These are phyloP conservation scores for Albizia julibrissin DNA, from an alignment of 306 rosid genomes.

Conservation along the genomic window DNA sequence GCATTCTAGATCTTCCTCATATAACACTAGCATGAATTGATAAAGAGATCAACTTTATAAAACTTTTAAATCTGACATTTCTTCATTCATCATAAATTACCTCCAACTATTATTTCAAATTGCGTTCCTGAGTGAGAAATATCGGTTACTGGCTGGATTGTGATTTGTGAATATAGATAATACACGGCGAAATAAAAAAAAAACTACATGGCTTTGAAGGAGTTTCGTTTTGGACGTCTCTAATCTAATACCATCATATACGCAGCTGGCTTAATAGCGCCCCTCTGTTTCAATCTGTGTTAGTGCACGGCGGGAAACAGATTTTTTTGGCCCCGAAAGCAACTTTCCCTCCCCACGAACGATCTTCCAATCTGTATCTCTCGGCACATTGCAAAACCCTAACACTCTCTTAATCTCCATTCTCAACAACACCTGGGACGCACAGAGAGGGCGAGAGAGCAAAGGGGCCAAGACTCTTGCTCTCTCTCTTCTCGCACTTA, in stretches of 20 bases:
- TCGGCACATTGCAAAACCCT: slow-evolving; percentile 11
- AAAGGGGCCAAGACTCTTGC: slow-evolving; percentile 33
- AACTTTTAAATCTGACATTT: not conserved
- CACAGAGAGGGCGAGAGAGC: slow-evolving; percentile 36
- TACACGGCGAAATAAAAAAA: too few species aligned
- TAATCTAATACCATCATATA: not conserved
- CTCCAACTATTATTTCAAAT: not conserved
- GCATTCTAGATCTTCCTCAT: not conserved
- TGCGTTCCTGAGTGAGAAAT: not conserved
- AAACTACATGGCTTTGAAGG: too few species aligned
- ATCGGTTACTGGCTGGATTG: not conserved
- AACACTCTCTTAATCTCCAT: not conserved
- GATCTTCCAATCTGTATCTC: not conserved
- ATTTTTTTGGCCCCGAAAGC: not conserved
- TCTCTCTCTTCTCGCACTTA: slow-evolving; percentile 10
- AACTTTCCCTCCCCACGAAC: slow-evolving; percentile 11
- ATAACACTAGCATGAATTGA: not conserved
- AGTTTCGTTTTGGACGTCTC: not conserved
- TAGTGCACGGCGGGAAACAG: slow-evolving; percentile 31
- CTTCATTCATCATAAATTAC: not conserved
- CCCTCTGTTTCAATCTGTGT: slow-evolving; percentile 9
- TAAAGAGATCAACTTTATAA: not conserved
- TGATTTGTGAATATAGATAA: not conserved
- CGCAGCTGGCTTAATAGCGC: not conserved
- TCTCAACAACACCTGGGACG: slow-evolving; percentile 26